Evolutionary conservation across 2,329 filamentous ascomycete species (phyloP).

Genomic region (Cladophialophora chaetospira): DNA sequence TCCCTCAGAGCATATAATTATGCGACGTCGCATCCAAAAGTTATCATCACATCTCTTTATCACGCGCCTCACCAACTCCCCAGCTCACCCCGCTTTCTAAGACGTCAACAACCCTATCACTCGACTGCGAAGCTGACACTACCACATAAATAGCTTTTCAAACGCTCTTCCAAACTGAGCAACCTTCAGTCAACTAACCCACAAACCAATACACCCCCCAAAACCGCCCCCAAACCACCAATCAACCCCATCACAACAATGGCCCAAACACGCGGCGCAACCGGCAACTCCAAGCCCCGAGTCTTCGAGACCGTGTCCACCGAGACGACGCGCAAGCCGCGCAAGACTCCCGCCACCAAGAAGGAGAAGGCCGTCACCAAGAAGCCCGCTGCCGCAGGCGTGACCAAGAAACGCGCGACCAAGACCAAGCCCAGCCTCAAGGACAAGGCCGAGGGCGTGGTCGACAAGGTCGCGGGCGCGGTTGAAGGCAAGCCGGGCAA

Average conservation of each 20-base stretch:
- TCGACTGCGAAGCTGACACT: conserved; percentile 16
- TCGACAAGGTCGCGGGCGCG: conserved; percentile 33
- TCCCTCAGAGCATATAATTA: conserved; percentile 3
- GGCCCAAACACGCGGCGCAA: conserved; percentile 36
- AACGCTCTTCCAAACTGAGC: neutral
- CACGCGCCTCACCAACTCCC: neutral
- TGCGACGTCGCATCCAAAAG: neutral
- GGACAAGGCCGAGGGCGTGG: conserved; percentile 38
- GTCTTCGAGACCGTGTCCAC: conserved; percentile 29
- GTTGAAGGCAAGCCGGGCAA: conserved; percentile 41
- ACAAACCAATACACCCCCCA: neutral
- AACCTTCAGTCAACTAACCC: neutral
- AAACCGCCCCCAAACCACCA: conserved; percentile 2
- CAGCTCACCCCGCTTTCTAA: conserved; percentile 15
- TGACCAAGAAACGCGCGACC: conserved; percentile 30
- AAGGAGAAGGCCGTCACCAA: conserved; percentile 23
- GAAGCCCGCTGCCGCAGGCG: conserved; percentile 15
- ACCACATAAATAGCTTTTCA: neutral
- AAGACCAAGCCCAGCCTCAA: conserved; percentile 36
- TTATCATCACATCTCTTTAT: conserved; percentile 20
- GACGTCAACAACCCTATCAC: conserved; percentile 1
- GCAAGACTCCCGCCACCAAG: conserved; percentile 26
- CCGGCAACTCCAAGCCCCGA: conserved; percentile 35
- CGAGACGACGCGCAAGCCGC: conserved; percentile 31
- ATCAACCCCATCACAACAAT: conserved; percentile 23